Evolutionary conservation across 352 stramenopile species (phyloP).

Genomic region (Phytophthora pinifolia): DNA sequence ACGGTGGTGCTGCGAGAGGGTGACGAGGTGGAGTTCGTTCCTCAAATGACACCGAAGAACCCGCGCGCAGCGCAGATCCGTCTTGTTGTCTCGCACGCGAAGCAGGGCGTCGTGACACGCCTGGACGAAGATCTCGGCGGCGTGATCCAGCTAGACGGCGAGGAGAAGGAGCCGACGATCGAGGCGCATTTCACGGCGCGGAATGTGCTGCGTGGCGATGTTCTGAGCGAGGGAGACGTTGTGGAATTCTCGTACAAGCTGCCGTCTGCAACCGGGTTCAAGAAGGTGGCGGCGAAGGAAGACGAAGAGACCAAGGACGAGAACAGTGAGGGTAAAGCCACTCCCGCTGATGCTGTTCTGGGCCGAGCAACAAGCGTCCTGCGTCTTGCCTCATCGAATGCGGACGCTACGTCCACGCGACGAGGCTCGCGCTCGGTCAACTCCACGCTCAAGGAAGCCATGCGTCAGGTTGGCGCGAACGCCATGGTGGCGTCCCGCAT

Average conservation of each 20-base stretch:
- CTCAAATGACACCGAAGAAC: conserved; percentile 45
- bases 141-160: conserved; percentile 55
- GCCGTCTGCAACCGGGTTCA: conserved; percentile 29
- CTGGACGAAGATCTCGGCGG: conserved; percentile 55
- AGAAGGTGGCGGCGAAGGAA: conserved; percentile 27
- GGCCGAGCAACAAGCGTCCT: conserved; percentile 56
- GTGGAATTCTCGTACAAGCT: conserved; percentile 64
- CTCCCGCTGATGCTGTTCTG: conserved; percentile 12
- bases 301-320: conserved; percentile 16
- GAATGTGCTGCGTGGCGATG: conserved; percentile 60
- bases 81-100: conserved; percentile 52
- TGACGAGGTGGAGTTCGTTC: conserved; percentile 70
- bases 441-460: conserved; percentile 64
- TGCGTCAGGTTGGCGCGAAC: conserved; percentile 64
- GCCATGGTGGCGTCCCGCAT: conserved; percentile 64
- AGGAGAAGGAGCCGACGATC: conserved; percentile 20
- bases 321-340: neutral
- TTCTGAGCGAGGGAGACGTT: conserved; percentile 63
- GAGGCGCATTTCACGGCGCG: conserved; percentile 50
- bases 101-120: conserved; percentile 55
- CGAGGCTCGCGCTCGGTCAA: conserved; percentile 59
- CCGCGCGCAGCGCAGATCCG: conserved; percentile 55
- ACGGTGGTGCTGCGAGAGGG: conserved; percentile 63
- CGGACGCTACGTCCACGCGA: conserved; percentile 20
- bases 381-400: conserved; percentile 34